Percentiles rank a stretch among this genome's conserved stretches.
phyloP scores from a whole-genome alignment of 768 basidiomycete genomes.

The Lactifluus subvellereus region DNA sequence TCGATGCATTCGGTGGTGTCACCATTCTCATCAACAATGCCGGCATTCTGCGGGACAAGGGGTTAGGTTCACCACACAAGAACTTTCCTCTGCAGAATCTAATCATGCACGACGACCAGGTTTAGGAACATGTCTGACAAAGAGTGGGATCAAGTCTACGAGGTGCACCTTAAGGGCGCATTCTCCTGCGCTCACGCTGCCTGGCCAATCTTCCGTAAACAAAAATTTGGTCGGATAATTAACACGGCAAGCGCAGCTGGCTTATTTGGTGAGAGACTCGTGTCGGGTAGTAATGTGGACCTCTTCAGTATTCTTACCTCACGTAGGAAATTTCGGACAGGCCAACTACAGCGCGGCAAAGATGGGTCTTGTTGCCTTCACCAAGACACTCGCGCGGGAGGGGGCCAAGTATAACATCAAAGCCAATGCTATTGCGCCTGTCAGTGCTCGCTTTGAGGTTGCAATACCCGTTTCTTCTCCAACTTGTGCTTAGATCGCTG shows the following conservation, averaged over 20 bases:
- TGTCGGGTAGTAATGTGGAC: not conserved
- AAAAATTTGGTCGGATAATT: conserved; percentile 90
- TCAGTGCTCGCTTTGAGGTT: conserved; percentile 35
- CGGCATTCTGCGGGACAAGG: conserved; percentile 79
- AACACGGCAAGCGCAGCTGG: conserved; percentile 96
- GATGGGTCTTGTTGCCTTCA: conserved; percentile 91
- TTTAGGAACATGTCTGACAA: conserved; percentile 98
- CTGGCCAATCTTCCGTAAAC: conserved; percentile 93
- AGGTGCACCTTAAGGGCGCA: conserved; percentile 92
- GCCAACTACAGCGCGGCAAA: conserved; percentile 98
- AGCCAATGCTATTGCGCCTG: conserved; percentile 84
- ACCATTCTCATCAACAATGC: conserved; percentile 96
- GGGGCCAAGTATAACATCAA: conserved; percentile 90
- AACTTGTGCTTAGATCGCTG: conserved; percentile 61
- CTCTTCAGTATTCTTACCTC: not conserved
- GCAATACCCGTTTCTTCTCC: not conserved
- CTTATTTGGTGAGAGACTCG: conserved; percentile 57
- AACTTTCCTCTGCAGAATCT: not conserved
- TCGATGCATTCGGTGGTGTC: conserved; percentile 77
- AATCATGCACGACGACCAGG: conserved; percentile 33
- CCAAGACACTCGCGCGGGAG: conserved; percentile 88
- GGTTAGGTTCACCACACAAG: conserved; percentile 38
- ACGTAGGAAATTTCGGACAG: conserved; percentile 86
- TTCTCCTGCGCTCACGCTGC: conserved; percentile 90
- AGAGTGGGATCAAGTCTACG: conserved; percentile 85